Evolutionary conservation across 805 yeast species (phyloP), one percentile per base, ranked within the genome.

Genomic region (Saccharomycopsis malanga): DNA sequence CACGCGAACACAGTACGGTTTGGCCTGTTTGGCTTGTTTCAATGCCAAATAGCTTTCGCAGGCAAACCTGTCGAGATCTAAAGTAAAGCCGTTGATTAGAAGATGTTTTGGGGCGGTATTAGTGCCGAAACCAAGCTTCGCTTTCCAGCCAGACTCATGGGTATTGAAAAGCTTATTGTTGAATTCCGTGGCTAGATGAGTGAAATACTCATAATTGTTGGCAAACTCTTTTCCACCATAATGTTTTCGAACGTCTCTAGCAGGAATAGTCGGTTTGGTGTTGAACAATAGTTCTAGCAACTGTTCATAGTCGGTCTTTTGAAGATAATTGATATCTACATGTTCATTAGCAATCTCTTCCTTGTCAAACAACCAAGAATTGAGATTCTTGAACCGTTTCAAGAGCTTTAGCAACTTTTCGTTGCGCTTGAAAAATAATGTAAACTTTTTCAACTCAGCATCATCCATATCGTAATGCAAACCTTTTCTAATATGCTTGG

Each of bases 381-480:
- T 66, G 24, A 63, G 61, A 21, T 63, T 59, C 1, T 80, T 74
- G 45, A 76, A 71, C 12, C 72, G 64, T 32, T 74, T 70, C 23
- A 74, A 55, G 36, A 56, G 65, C 56, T 53, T 64, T 49, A 66
- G 62, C 35, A 70, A 65, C 47, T 60, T 67, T 51, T 37, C 58
- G 39, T 57, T 59, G 52, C 56, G 47, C 43, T 25, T 39, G 34
- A 59, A 63, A 50, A 79, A 64, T 49, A 72, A 74, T 25, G 75
- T 68, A 47, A 66, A 66, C n/a, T 79, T 61, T 55, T 81, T 75
- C 9, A 85, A 74, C 25, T 73, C 57, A 15, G 65, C 65, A 54
- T 72, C 74, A 53, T 87, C 96, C 62, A 87, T 84, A 61, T 91
- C 91, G 38, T 77, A 72, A 46, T 83, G 79, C 42, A 91, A 66